phyloP scores from a whole-genome alignment of 495 filamentous ascomycete genomes.

The Aspergillus diversus region DNA sequence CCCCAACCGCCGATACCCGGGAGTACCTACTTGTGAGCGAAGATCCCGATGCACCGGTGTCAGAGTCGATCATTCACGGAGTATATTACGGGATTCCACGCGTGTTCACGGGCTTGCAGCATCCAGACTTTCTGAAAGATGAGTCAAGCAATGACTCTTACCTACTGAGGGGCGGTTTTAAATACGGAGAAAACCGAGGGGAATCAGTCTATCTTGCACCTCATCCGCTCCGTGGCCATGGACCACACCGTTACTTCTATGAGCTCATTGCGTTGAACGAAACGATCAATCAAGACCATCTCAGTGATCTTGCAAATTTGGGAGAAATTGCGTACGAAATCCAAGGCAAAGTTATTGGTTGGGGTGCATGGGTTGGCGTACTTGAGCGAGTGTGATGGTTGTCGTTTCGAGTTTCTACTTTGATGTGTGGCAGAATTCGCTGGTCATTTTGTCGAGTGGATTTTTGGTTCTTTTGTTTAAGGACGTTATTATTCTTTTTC shows the following conservation, averaged over 20 bases:
- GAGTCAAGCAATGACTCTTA: conserved; percentile 24
- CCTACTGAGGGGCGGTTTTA: conserved; percentile 47
- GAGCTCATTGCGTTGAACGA: conserved; percentile 50
- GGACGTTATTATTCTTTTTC: no score
- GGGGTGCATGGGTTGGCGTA: conserved; percentile 56
- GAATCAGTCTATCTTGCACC: conserved; percentile 45
- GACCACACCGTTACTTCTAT: conserved; percentile 55
- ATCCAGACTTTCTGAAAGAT: conserved; percentile 39
- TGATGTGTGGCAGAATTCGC: not conserved
- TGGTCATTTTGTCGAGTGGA: no score
- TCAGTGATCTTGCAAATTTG: conserved; percentile 37
- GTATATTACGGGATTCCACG: conserved; percentile 50
- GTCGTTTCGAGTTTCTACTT: conserved; percentile 1
- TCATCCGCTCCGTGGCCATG: conserved; percentile 47
- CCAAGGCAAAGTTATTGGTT: conserved; percentile 51
- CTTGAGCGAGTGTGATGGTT: conserved; percentile 43
- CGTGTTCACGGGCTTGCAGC: conserved; percentile 37
- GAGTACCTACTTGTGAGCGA: conserved; percentile 54
- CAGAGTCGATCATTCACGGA: conserved; percentile 50
- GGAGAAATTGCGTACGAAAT: conserved; percentile 45
- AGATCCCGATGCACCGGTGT: conserved; percentile 55
- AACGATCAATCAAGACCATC: conserved; percentile 33
- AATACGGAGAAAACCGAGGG: conserved; percentile 46
- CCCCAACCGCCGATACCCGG: conserved; percentile 36
- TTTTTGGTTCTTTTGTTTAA: no score